Evolutionary conservation across 2,329 filamentous ascomycete genomes (phyloP).

Genomic region (Aspergillus proliferans): DNA sequence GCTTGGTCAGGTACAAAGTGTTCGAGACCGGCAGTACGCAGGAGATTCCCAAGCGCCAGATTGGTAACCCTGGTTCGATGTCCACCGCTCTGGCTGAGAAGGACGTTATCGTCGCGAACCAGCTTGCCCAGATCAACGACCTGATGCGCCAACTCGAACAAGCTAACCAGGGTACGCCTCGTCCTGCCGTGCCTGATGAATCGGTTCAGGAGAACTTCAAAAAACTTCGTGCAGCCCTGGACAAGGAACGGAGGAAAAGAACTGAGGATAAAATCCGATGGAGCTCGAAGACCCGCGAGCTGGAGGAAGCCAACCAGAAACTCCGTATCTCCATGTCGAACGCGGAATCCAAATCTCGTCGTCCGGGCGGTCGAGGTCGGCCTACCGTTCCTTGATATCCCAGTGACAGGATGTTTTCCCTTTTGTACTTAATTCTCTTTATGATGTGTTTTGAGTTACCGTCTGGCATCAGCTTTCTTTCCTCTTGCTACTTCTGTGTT

Average conservation of each 20-base stretch:
- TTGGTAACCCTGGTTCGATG: conserved; percentile 7
- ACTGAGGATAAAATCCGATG: conserved; percentile 12
- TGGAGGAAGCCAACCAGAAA: conserved; percentile 12
- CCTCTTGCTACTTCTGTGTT: too few species aligned
- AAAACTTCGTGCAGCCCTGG: conserved; percentile 7
- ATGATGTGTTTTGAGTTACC: neutral
- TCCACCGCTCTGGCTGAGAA: conserved; percentile 10
- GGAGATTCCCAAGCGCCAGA: conserved; percentile 10
- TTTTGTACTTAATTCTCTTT: neutral
- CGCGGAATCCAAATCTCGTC: neutral
- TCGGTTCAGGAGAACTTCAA: conserved; percentile 5
- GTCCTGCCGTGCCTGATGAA: conserved; percentile 2
- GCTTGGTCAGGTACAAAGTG: conserved; percentile 5
- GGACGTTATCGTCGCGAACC: conserved; percentile 8
- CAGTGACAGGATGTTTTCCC: neutral
- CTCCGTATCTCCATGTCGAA: conserved; percentile 16
- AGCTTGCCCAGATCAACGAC: conserved; percentile 6
- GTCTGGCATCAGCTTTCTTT: too few species aligned
- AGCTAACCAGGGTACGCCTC: neutral
- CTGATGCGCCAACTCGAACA: conserved; percentile 8
- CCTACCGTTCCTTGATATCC: neutral
- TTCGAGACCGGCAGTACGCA: conserved; percentile 1
- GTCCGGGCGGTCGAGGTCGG: neutral
- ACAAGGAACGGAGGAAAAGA: conserved; percentile 7
- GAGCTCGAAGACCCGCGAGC: conserved; percentile 6